A percentile compares a stretch with the other conserved stretches of the same genome.
Conservation (phyloP, 2,329 filamentous ascomycete genomes). For the Pleurostoma richardsiae region DNA sequence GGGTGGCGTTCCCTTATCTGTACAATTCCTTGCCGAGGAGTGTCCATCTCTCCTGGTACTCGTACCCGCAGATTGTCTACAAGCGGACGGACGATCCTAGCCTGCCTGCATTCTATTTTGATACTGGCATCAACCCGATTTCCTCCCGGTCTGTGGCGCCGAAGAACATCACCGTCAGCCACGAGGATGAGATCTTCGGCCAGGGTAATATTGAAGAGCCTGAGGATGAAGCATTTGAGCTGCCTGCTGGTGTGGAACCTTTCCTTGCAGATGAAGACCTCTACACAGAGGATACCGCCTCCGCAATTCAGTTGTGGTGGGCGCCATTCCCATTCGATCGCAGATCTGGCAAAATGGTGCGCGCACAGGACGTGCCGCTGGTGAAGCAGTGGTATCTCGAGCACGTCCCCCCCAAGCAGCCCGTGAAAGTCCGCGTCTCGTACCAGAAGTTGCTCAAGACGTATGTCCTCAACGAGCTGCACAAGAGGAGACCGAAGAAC, state of each 20-base stretch:
- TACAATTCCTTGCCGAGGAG: constrained; percentile 96
- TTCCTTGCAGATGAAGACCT: constrained; percentile 88
- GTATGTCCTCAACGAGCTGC: constrained; percentile 92
- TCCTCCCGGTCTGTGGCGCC: constrained; percentile 90
- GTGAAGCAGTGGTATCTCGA: constrained; percentile 99
- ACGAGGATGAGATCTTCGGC: constrained; percentile 93
- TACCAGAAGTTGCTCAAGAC: constrained; percentile 98
- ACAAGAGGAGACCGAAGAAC: constrained; percentile 92
- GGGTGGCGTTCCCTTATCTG: constrained; percentile 88
- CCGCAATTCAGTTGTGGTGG: constrained; percentile 96
- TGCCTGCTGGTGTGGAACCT: constrained; percentile 75
- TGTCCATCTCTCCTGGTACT: constrained; percentile 90
- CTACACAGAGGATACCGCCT: constrained; percentile 82
- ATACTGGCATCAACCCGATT: constrained; percentile 95
- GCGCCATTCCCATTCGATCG: constrained; percentile 94
- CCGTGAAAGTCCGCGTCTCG: constrained; percentile 94
- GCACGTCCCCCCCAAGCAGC: constrained; percentile 81
- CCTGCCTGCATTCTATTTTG: constrained; percentile 94
- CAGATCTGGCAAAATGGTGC: constrained; percentile 90
- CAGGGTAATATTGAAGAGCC: constrained; percentile 65
- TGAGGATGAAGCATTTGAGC: constrained; percentile 78
- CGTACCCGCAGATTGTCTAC: constrained; percentile 88
- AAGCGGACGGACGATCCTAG: constrained; percentile 81
- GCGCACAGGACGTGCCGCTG: constrained; percentile 92
- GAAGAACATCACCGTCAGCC: constrained; percentile 86